Evolutionary conservation across 2,329 filamentous ascomycete genomes (phyloP).

Genomic region (Ophiostoma sp.): DNA sequence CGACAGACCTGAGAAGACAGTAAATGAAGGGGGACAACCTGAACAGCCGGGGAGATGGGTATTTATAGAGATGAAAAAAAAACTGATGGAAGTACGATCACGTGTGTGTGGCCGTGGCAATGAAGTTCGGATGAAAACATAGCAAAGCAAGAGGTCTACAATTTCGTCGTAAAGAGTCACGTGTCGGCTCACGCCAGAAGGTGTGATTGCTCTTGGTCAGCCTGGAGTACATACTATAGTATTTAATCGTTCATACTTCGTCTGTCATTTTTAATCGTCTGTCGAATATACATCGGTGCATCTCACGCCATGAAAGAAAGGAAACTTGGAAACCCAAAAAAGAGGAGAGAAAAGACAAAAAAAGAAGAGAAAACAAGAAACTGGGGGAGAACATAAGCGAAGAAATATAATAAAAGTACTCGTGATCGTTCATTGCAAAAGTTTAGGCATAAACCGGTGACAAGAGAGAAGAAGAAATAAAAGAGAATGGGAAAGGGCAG

Average conservation of each 20-base stretch:
- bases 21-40: no score
- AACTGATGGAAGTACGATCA: no score
- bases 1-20: no score
- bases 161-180: no score
- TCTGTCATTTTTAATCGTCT: conserved; percentile 13
- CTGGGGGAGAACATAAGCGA: not conserved
- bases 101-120: no score
- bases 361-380: not conserved
- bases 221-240: not conserved
- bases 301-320: not conserved
- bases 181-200: no score
- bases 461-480: not conserved
- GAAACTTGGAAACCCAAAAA: conserved; percentile 8
- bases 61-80: no score
- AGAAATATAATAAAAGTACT: not conserved
- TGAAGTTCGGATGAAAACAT: no score
- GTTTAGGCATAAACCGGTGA: not conserved
- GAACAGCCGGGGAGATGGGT: no score
- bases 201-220: no score
- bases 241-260: conserved; percentile 10
- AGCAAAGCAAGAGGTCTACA: no score
- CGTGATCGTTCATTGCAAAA: not conserved
- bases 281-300: conserved; percentile 12
- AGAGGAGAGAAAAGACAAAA: not conserved
- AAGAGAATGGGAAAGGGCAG: not conserved